Evolutionary conservation across 108 stramenopile genomes (phyloP), one percentile per base, ranked within the genome.

Genomic region (Conticribra weissflogii): DNA sequence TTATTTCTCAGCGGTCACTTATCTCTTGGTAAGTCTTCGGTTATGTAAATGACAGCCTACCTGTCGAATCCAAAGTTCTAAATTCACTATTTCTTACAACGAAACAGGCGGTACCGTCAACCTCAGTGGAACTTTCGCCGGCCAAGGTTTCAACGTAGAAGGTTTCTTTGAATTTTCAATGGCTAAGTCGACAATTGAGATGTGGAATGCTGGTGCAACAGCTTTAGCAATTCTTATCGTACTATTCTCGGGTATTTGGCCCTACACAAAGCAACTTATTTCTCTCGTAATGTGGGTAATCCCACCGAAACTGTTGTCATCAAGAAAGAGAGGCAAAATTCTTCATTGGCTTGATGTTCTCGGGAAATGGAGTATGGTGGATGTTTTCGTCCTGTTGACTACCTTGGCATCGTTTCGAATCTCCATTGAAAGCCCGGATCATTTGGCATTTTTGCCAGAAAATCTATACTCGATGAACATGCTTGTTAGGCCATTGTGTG

Each of bases 241-340:
- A 0, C 68, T 93, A 9, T 89, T 93, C 68, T 79, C 83, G 54
- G 88, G 92, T 9, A 78, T 89, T 18, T 94, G 92, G 92, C 92
- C 92, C 22, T 94, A 94, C 76, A 82, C 87, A 15, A 94, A 94
- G 47, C 87, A 81, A 52, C 32, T 89, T 16, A 58, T 84, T 15
- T 85, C 83, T 54, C 57, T 94, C 2, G 63, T 76, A 21, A 41
- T 89, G 25, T 94, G 92, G 92, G 89, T 94, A 51, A 41, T 76
- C 16, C 85, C 89, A 22, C 72, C 90, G 3, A 63, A 52, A n/a
- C 34, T 60, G 22, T 28, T 83, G 9, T 79, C 88, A 4, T 81
- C 71, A 14, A 48, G 82, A n/a, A 68, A 76, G 16, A 67, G 88
- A 21, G 90, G 87, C 16, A 72, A 82, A 15, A 77, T 88, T 23